A percentile compares a stretch with the other conserved stretches of the same genome.
These are phyloP conservation scores for Massarina eburnea DNA, from an alignment of 2,329 filamentous ascomycete genomes.

Conservation along the genomic window DNA sequence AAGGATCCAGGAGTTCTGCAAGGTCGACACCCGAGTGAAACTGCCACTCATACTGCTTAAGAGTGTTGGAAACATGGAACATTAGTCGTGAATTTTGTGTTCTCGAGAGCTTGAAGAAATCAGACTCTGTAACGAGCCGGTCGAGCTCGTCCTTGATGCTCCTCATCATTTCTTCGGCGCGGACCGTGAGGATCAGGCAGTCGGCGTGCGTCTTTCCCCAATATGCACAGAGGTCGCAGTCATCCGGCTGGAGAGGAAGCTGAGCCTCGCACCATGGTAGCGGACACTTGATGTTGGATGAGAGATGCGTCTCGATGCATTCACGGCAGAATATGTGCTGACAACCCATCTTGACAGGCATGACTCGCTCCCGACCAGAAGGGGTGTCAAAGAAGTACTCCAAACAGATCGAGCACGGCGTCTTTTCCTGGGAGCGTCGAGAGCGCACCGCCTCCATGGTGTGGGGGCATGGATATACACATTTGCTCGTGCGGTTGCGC, in stretches of 20 bases:
- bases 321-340: slow-evolving; percentile 15
- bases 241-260: slow-evolving; percentile 9
- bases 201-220: slow-evolving; percentile 8
- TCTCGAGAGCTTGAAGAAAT: slow-evolving; percentile 12
- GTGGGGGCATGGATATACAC: slow-evolving; percentile 12
- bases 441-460: slow-evolving; percentile 9
- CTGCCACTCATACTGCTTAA: slow-evolving; percentile 19
- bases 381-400: slow-evolving; percentile 14
- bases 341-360: slow-evolving; percentile 13
- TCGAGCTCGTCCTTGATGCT: slow-evolving; percentile 15
- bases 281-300: slow-evolving; percentile 10
- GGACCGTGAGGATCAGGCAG: slow-evolving; percentile 15
- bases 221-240: slow-evolving; percentile 14
- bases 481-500: background rate
- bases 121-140: slow-evolving; percentile 8
- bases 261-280: slow-evolving; percentile 11
- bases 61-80: slow-evolving; percentile 9
- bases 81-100: slow-evolving; percentile 1
- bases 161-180: slow-evolving; percentile 14
- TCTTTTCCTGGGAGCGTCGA: slow-evolving; percentile 4
- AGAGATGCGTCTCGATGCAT: slow-evolving; percentile 16
- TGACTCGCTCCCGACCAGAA: slow-evolving; percentile 4
- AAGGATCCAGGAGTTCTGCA: slow-evolving; percentile 19
- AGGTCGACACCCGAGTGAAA: slow-evolving; percentile 15
- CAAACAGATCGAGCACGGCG: slow-evolving; percentile 14